Conservation (phyloP, 208 protist species). For the Trichomonas tenax region DNA sequence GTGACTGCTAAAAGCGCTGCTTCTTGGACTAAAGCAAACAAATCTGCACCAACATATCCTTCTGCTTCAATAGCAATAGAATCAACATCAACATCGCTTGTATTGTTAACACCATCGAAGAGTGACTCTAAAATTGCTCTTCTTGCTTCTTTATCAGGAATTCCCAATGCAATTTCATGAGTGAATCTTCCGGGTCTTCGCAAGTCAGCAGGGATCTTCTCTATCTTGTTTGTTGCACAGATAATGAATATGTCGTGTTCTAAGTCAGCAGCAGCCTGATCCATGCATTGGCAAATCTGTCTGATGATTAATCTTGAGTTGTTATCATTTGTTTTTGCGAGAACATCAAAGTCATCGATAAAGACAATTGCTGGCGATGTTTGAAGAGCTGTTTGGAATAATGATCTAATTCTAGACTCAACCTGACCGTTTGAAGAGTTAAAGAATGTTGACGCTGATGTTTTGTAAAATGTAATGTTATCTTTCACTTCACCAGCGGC, state of each 20-base stretch:
- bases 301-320: slow-evolving; percentile 85
- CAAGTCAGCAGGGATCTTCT: slow-evolving; percentile 95
- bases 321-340: slow-evolving; percentile 98
- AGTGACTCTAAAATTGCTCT: slow-evolving; percentile 78
- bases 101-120: slow-evolving; percentile 99
- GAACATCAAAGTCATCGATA: slow-evolving; percentile 99
- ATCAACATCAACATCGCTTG: slow-evolving; percentile 69
- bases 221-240: slow-evolving; percentile 98
- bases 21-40: slow-evolving; percentile 96
- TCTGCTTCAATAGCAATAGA: slow-evolving; percentile 61
- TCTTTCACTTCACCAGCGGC: slow-evolving; percentile 98
- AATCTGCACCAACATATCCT: slow-evolving; percentile 95
- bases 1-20: slow-evolving; percentile 97
- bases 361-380: slow-evolving; percentile 99
- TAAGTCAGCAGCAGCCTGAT: slow-evolving; percentile 99
- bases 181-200: slow-evolving; percentile 97
- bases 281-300: slow-evolving; percentile 98
- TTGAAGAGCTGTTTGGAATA: slow-evolving; percentile 87
- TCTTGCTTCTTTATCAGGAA: slow-evolving; percentile 83
- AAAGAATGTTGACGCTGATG: slow-evolving; percentile 92
- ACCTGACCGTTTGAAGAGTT: slow-evolving; percentile 97
- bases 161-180: slow-evolving; percentile 97
- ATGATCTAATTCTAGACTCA: slow-evolving; percentile 95
- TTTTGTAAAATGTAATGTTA: slow-evolving; percentile 99
- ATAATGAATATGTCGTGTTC: slow-evolving; percentile 90